Evolutionary conservation across 768 basidiomycete genomes (phyloP).

Genomic region (Lactarius deliciosus): DNA sequence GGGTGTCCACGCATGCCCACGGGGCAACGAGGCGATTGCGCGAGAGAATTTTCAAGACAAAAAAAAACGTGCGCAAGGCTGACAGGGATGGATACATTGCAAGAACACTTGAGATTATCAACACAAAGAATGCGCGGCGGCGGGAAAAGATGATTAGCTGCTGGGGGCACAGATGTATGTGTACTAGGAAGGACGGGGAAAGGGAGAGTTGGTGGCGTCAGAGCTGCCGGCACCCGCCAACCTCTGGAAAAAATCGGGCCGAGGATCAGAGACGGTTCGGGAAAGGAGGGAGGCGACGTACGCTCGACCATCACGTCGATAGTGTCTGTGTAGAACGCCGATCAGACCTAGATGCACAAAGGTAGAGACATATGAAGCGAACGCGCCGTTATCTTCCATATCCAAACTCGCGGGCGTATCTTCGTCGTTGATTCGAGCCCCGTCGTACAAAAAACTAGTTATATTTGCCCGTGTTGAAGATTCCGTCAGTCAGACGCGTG

Average conservation of each 20-base stretch:
- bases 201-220: slow-evolving; percentile 25
- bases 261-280: slow-evolving; percentile 5
- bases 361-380: background rate
- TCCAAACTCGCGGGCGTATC: slow-evolving; percentile 84
- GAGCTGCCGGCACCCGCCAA: slow-evolving; percentile 67
- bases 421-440: slow-evolving; percentile 78
- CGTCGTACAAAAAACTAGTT: slow-evolving; percentile 87
- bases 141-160: slow-evolving; percentile 14
- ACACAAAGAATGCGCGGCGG: slow-evolving; percentile 16
- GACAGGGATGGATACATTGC: slow-evolving; percentile 28
- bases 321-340: slow-evolving; percentile 52
- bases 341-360: slow-evolving; percentile 5
- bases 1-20: background rate
- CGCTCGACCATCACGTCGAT: slow-evolving; percentile 98
- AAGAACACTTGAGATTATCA: slow-evolving; percentile 25
- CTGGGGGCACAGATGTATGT: slow-evolving; percentile 20
- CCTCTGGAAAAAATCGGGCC: slow-evolving; percentile 38
- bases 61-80: background rate
- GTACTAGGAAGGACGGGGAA: slow-evolving; percentile 13
- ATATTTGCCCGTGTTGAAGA: background rate
- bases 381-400: slow-evolving; percentile 85
- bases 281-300: slow-evolving; percentile 44
- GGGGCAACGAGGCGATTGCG: background rate
- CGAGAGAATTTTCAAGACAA: too few relatives aligned
- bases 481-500: background rate